Conservation (phyloP, 2,329 filamentous ascomycete genomes). For the Claviceps fusiformis region DNA sequence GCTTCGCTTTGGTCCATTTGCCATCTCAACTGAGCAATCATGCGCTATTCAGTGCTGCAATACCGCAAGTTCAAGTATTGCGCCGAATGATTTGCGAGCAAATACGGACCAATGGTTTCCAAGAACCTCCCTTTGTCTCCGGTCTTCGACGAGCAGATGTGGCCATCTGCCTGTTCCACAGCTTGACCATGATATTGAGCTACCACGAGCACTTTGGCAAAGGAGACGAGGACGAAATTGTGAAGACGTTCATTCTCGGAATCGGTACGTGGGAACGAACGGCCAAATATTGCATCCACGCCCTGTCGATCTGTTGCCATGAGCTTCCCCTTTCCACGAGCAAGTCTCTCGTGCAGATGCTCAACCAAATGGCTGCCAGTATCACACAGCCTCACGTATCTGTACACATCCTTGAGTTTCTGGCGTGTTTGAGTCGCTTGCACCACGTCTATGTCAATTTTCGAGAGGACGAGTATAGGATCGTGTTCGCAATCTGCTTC, state of each 20-base stretch:
- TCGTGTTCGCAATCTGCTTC: slow-evolving; percentile 90
- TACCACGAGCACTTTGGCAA: slow-evolving; percentile 80
- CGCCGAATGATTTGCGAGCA: slow-evolving; percentile 70
- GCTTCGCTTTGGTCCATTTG: slow-evolving; percentile 74
- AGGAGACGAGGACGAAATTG: slow-evolving; percentile 77
- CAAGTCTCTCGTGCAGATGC: slow-evolving; percentile 70
- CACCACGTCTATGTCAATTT: slow-evolving; percentile 80
- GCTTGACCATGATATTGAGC: slow-evolving; percentile 74
- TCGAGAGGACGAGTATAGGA: slow-evolving; percentile 80
- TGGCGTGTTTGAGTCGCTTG: slow-evolving; percentile 76
- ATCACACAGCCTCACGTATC: slow-evolving; percentile 88
- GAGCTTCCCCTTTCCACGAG: slow-evolving; percentile 80
- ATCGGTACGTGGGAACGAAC: slow-evolving; percentile 76
- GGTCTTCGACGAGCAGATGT: slow-evolving; percentile 79
- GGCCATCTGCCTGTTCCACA: slow-evolving; percentile 76
- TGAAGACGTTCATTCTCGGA: slow-evolving; percentile 73
- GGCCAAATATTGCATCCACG: slow-evolving; percentile 87
- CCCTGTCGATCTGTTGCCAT: slow-evolving; percentile 86
- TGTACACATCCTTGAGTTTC: slow-evolving; percentile 88
- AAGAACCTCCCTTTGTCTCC: slow-evolving; percentile 66
- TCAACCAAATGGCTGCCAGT: slow-evolving; percentile 89
- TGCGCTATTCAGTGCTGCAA: slow-evolving; percentile 62
- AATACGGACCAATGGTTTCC: slow-evolving; percentile 61
- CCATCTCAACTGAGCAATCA: slow-evolving; percentile 84
- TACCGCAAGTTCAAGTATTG: slow-evolving; percentile 61